Conservation (phyloP, 2,329 filamentous ascomycete species). For the Colletotrichum eremochloae region DNA sequence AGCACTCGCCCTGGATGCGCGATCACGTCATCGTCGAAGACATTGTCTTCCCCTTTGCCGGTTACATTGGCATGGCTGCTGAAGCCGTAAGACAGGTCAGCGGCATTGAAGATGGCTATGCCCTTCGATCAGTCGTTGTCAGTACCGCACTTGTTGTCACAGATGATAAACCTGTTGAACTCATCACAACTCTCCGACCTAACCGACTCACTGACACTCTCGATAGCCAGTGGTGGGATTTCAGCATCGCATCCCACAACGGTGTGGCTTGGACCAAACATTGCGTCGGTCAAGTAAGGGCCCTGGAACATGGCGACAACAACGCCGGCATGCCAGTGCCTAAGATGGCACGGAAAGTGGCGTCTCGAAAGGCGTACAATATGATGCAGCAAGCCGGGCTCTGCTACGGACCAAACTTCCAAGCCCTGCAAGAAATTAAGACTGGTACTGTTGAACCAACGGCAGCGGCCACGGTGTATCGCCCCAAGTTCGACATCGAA, state of each 20-base stretch:
- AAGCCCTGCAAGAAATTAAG: not conserved
- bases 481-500: not conserved
- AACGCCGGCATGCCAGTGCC: no score
- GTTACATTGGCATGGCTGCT: constrained; percentile 51
- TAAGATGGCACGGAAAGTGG: not conserved
- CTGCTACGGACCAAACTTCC: not conserved
- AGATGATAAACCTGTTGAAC: constrained; percentile 48
- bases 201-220: constrained; percentile 47
- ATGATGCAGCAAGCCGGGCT: not conserved
- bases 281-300: constrained; percentile 46
- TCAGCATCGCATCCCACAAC: constrained; percentile 48
- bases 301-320: not conserved
- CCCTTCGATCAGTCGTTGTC: constrained; percentile 49
- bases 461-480: not conserved
- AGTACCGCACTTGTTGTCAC: constrained; percentile 49
- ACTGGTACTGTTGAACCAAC: not conserved
- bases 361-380: not conserved
- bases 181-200: constrained; percentile 49
- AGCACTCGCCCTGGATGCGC: constrained; percentile 55
- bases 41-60: constrained; percentile 57
- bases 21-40: constrained; percentile 62
- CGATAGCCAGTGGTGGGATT: constrained; percentile 50
- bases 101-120: constrained; percentile 42
- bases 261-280: constrained; percentile 48
- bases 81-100: constrained; percentile 45